Evolutionary conservation across 768 basidiomycete species (phyloP).

Genomic region (Lactarius vividus): DNA sequence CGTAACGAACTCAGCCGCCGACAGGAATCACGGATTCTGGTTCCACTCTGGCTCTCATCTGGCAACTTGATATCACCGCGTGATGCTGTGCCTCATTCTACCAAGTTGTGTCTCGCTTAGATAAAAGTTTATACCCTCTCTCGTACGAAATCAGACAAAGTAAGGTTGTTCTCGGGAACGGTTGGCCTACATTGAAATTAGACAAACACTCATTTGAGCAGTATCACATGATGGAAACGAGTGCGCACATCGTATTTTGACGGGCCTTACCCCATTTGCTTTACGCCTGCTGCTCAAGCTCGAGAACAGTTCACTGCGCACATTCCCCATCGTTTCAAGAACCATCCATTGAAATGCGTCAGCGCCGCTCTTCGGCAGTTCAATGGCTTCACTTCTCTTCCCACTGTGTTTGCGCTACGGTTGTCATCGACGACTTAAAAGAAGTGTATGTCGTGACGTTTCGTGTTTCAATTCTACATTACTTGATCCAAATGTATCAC

Average conservation of each 20-base stretch:
- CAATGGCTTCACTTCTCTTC: conserved; percentile 15
- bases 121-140: conserved; percentile 4
- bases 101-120: conserved; percentile 14
- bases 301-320: conserved; percentile 4
- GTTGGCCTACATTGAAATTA: conserved; percentile 7
- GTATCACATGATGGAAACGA: conserved; percentile 5
- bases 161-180: conserved; percentile 7
- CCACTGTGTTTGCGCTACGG: conserved; percentile 12
- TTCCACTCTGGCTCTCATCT: neutral
- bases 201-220: conserved; percentile 4
- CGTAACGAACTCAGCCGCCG: conserved; percentile 6
- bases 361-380: conserved; percentile 20
- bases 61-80: neutral
- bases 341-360: conserved; percentile 10
- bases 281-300: conserved; percentile 11
- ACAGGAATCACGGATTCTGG: neutral
- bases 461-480: conserved; percentile 15
- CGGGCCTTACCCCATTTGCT: neutral
- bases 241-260: neutral
- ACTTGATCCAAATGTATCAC: conserved; percentile 8
- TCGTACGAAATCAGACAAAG: conserved; percentile 10
- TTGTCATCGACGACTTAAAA: conserved; percentile 16
- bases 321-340: conserved; percentile 17
- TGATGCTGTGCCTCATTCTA: neutral
- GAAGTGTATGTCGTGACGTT: conserved; percentile 18